Percentiles rank a stretch among this genome's conserved stretches.
phyloP scores from a whole-genome alignment of 2,329 filamentous ascomycete genomes.

The Claviceps fusiformis region DNA sequence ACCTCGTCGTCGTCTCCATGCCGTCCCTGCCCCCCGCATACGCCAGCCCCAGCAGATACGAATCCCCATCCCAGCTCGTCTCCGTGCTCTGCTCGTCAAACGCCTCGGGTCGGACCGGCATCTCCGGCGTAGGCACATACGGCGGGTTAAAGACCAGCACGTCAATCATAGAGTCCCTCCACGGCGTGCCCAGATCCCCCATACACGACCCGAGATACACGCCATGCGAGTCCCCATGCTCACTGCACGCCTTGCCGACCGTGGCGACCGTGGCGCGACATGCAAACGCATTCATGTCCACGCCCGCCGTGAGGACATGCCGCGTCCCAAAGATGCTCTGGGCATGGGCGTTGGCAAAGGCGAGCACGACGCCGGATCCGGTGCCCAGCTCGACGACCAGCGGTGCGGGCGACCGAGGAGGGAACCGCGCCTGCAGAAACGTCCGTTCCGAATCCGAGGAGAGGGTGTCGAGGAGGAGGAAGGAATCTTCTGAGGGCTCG shows the following conservation, averaged over 20 bases:
- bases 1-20: constrained; percentile 81
- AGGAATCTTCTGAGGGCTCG: constrained; percentile 93
- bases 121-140: constrained; percentile 74
- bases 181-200: constrained; percentile 53
- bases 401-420: constrained; percentile 30
- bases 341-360: constrained; percentile 71
- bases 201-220: constrained; percentile 53
- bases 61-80: constrained; percentile 61
- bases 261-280: constrained; percentile 65
- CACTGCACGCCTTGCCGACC: constrained; percentile 31
- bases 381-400: constrained; percentile 77
- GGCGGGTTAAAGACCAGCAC: constrained; percentile 93
- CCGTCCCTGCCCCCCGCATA: constrained; percentile 84
- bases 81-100: constrained; percentile 10
- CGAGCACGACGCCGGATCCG: constrained; percentile 87
- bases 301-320: constrained; percentile 57
- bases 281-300: constrained; percentile 78
- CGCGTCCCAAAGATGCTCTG: constrained; percentile 55
- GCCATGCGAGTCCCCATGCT: constrained; percentile 24
- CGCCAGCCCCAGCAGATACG: constrained; percentile 67
- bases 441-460: constrained; percentile 53
- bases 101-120: constrained; percentile 41
- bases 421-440: constrained; percentile 56
- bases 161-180: constrained; percentile 51
- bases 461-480: constrained; percentile 81